phyloP scores from a whole-genome alignment of 305 asterid genomes.

The Striga hermonthica region DNA sequence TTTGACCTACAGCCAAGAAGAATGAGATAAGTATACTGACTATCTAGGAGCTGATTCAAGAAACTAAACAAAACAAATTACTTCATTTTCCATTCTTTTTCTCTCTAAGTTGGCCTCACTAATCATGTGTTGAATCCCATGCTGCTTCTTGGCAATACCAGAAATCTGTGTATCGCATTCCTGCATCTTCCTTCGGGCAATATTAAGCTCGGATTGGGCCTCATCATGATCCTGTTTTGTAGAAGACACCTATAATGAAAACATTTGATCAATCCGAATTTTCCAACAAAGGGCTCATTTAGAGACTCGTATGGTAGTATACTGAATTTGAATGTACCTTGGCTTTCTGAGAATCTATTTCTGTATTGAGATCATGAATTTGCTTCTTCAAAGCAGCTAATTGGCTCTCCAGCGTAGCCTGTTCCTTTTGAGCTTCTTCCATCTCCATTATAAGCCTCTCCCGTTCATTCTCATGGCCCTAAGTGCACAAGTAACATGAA shows the following conservation, averaged over 20 bases:
- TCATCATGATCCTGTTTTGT: slow-evolving; percentile 44
- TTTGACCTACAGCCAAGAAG: slow-evolving; percentile 53
- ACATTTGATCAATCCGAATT: slow-evolving; percentile 18
- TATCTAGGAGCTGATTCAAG: slow-evolving; percentile 30
- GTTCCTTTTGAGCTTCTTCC: too few relatives aligned
- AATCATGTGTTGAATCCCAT: slow-evolving; percentile 60
- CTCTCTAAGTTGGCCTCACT: slow-evolving; percentile 75
- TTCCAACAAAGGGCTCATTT: slow-evolving; percentile 15
- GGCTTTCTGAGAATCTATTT: slow-evolving; percentile 58
- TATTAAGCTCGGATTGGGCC: slow-evolving; percentile 70
- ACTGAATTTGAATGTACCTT: slow-evolving; percentile 48
- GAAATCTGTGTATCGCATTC: slow-evolving; percentile 80
- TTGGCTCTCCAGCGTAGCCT: too few relatives aligned
- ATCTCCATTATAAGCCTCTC: too few relatives aligned
- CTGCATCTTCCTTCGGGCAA: slow-evolving; percentile 73
- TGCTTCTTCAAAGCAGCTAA: slow-evolving; percentile 22
- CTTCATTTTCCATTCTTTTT: slow-evolving; percentile 96
- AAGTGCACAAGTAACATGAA: too few relatives aligned
- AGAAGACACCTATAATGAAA: slow-evolving; percentile 56
- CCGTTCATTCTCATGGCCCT: too few relatives aligned
- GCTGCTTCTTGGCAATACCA: slow-evolving; percentile 75
- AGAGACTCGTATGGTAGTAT: slow-evolving; percentile 23
- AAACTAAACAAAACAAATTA: slow-evolving; percentile 31
- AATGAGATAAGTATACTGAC: slow-evolving; percentile 6
- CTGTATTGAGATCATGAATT: slow-evolving; percentile 45